phyloP scores from a whole-genome alignment of 2,329 filamentous ascomycete species.

The Alternaria triticina region DNA sequence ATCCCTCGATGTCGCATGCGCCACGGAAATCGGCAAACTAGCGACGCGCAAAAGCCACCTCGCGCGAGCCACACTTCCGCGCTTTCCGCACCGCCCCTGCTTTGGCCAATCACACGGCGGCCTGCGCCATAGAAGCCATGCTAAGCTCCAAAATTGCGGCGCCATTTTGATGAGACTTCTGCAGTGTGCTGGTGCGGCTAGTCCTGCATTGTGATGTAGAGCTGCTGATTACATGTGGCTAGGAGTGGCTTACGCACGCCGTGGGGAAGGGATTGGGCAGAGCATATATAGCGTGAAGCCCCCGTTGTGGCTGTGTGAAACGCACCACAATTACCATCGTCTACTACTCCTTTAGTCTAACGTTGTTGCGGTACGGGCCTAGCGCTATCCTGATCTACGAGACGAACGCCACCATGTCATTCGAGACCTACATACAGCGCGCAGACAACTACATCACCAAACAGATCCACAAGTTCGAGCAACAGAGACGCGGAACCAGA shows the following conservation, averaged over 20 bases:
- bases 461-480: constrained; percentile 26
- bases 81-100: constrained; percentile 17
- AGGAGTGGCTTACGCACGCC: constrained; percentile 20
- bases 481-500: constrained; percentile 16
- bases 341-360: neutral
- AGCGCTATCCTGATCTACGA: neutral
- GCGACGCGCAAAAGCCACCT: constrained; percentile 10
- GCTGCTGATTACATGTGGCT: constrained; percentile 9
- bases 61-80: constrained; percentile 16
- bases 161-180: constrained; percentile 3
- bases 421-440: constrained; percentile 22
- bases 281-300: constrained; percentile 11
- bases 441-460: constrained; percentile 24
- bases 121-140: constrained; percentile 10
- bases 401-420: constrained; percentile 9
- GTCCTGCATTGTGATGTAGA: constrained; percentile 15
- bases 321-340: neutral
- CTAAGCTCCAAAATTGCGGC: constrained; percentile 6
- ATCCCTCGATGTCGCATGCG: constrained; percentile 5
- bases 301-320: constrained; percentile 12
- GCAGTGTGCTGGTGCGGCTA: constrained; percentile 14
- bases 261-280: constrained; percentile 2
- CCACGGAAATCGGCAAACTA: constrained; percentile 22
- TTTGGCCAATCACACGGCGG: constrained; percentile 9
- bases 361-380: neutral